phyloP scores from a whole-genome alignment of 805 yeast genomes.

The Saccharomycopsis synnaedendra region DNA sequence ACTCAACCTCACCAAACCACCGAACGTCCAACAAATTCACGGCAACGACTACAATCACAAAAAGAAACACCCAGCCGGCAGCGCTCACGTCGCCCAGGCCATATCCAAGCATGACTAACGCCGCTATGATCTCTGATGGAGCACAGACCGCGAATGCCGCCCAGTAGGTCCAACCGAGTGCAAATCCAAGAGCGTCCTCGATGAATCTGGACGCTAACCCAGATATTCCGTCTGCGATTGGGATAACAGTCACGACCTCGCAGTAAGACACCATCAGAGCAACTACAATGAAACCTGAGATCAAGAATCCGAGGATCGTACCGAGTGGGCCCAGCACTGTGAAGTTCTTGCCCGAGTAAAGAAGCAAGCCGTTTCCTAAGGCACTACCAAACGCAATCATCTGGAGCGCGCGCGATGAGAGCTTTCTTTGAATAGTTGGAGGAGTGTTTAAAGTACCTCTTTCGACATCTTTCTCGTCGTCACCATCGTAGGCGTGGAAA shows the following conservation, averaged over 20 bases:
- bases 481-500: not conserved
- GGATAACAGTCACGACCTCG: conserved; percentile 73
- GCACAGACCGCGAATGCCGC: conserved; percentile 57
- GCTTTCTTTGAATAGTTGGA: conserved; percentile 36
- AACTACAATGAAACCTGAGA: conserved; percentile 55
- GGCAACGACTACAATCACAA: conserved; percentile 32
- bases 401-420: conserved; percentile 56
- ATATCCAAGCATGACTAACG: conserved; percentile 61
- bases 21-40: conserved; percentile 60
- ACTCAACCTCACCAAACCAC: conserved; percentile 65
- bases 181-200: conserved; percentile 67
- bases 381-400: conserved; percentile 75
- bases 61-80: conserved; percentile 60
- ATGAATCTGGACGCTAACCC: conserved; percentile 66
- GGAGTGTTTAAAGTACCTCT: not conserved
- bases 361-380: conserved; percentile 61
- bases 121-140: conserved; percentile 74
- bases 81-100: conserved; percentile 28
- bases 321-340: conserved; percentile 76
- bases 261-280: conserved; percentile 66
- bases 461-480: not conserved
- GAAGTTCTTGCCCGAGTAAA: conserved; percentile 63
- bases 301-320: conserved; percentile 49
- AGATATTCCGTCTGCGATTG: conserved; percentile 66
- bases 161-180: conserved; percentile 67